These are phyloP conservation scores for Suillus spraguei DNA, from an alignment of 768 basidiomycete species.

Conservation along the genomic window DNA sequence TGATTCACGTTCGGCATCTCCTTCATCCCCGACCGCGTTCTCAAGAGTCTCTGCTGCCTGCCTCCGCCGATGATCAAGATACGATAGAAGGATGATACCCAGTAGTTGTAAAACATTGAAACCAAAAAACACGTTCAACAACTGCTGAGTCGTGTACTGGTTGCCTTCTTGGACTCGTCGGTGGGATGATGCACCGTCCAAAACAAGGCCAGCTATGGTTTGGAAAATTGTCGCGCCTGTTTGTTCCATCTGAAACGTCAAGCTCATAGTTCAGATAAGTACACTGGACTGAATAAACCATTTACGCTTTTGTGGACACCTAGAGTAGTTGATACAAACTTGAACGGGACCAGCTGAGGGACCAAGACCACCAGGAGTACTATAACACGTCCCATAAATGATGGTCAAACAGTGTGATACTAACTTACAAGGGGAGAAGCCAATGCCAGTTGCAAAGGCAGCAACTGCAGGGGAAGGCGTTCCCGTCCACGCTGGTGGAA, in stretches of 20 bases:
- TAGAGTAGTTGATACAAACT: slow-evolving; percentile 77
- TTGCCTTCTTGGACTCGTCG: slow-evolving; percentile 12
- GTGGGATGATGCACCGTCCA: slow-evolving; percentile 33
- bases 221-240: slow-evolving; percentile 74
- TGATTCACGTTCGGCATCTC: not conserved
- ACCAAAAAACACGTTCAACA: slow-evolving; percentile 58
- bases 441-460: slow-evolving; percentile 67
- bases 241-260: slow-evolving; percentile 60
- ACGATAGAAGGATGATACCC: slow-evolving; percentile 50
- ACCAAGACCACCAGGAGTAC: slow-evolving; percentile 77
- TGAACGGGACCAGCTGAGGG: slow-evolving; percentile 66
- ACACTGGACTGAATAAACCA: slow-evolving; percentile 11
- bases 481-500: slow-evolving; percentile 58
- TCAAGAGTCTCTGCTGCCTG: slow-evolving; percentile 14
- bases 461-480: slow-evolving; percentile 64
- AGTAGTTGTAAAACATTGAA: slow-evolving; percentile 60
- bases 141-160: slow-evolving; percentile 46
- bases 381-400: slow-evolving; percentile 28
- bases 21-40: not conserved
- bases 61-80: slow-evolving; percentile 48
- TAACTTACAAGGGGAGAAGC: slow-evolving; percentile 64
- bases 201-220: slow-evolving; percentile 67
- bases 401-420: not conserved
- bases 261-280: slow-evolving; percentile 2
- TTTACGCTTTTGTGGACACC: slow-evolving; percentile 80